These are phyloP conservation scores for Zanthoxylum bungeanum DNA, from an alignment of 345 rosid genomes.

Conservation along the genomic window DNA sequence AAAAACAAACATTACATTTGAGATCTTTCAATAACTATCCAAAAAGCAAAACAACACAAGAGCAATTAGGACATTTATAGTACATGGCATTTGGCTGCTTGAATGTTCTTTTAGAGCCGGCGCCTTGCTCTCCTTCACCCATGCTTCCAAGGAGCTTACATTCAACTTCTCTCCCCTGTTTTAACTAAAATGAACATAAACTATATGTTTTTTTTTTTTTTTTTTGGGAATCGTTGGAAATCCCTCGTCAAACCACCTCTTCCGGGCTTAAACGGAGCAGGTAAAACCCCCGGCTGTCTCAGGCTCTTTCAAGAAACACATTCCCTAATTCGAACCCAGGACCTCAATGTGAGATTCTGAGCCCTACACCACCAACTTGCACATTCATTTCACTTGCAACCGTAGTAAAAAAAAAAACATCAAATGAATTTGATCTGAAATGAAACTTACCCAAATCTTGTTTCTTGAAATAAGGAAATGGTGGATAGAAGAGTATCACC, in stretches of 20 bases:
- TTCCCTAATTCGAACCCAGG: no score
- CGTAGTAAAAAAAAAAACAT: no score
- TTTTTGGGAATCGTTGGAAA: no score
- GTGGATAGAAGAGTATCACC: slow-evolving; percentile 76
- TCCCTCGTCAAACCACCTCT: no score
- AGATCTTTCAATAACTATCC: background rate
- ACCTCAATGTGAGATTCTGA: no score
- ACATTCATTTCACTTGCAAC: background rate
- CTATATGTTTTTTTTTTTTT: background rate
- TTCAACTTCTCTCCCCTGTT: slow-evolving; percentile 68
- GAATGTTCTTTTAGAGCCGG: slow-evolving; percentile 72
- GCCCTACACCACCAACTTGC: no score
- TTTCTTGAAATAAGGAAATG: slow-evolving; percentile 61
- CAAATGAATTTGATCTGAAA: no score
- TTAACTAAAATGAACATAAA: background rate
- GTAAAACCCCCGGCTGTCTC: no score
- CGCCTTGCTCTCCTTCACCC: slow-evolving; percentile 63
- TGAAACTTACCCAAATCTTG: slow-evolving; percentile 54
- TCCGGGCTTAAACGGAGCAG: no score
- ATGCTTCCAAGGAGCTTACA: slow-evolving; percentile 48
- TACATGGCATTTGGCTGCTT: slow-evolving; percentile 87
- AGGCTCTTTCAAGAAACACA: no score
- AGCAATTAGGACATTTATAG: slow-evolving; percentile 33
- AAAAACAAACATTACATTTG: background rate
- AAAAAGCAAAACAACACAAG: background rate